Percentiles rank a stretch among this genome's conserved stretches.
These are phyloP conservation scores for Penicillium cinerascens DNA, from an alignment of 495 filamentous ascomycete genomes.

Conservation along the genomic window DNA sequence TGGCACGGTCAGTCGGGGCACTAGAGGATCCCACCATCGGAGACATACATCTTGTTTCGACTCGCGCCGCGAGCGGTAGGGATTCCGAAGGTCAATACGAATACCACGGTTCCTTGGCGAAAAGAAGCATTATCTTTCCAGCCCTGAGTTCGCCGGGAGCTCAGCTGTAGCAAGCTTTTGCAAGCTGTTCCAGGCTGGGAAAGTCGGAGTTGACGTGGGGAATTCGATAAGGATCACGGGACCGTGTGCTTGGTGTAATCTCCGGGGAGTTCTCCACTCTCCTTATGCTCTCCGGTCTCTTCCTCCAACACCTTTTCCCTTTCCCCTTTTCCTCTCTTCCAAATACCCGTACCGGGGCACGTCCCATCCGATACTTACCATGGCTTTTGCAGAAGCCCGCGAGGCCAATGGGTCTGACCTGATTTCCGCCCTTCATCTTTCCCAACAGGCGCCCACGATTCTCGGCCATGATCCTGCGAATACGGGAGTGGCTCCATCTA, in stretches of 20 bases:
- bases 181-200: background rate
- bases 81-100: background rate
- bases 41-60: conserved; percentile 1
- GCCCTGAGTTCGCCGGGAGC: background rate
- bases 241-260: conserved; percentile 7
- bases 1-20: conserved; percentile 1
- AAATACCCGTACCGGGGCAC: background rate
- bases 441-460: conserved; percentile 72
- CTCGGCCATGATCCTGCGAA: conserved; percentile 51
- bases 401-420: conserved; percentile 35
- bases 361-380: conserved; percentile 2
- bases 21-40: background rate
- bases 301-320: background rate
- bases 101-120: background rate
- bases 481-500: conserved; percentile 45
- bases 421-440: conserved; percentile 59
- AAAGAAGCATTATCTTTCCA: background rate
- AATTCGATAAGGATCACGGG: conserved; percentile 27
- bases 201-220: conserved; percentile 7
- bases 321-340: background rate
- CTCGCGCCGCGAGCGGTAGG: background rate
- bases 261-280: conserved; percentile 6
- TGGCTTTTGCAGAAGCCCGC: conserved; percentile 13
- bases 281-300: background rate
- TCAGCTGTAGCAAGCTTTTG: background rate